Evolutionary conservation across 345 rosid species (phyloP).

Genomic region (Trapa bicornis): DNA sequence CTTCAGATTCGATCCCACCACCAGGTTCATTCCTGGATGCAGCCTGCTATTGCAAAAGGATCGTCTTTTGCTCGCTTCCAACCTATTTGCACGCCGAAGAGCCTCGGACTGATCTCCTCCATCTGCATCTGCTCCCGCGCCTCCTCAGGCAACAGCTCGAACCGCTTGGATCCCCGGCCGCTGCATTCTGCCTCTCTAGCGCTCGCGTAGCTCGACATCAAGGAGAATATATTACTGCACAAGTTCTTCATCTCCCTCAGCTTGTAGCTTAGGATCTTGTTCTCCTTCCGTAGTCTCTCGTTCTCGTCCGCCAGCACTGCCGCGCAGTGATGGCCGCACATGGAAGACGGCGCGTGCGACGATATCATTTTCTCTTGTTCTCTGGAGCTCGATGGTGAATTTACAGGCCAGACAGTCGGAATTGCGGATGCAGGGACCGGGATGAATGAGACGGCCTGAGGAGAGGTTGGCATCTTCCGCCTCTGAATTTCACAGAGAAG

Average conservation of each 20-base stretch:
- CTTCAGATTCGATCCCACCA: constrained; percentile 8
- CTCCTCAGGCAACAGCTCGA: not conserved
- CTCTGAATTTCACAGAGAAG: constrained; percentile 73
- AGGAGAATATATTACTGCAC: constrained; percentile 18
- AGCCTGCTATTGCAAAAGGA: not conserved
- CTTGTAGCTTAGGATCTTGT: constrained; percentile 19
- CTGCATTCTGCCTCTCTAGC: not conserved
- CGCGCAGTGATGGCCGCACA: constrained; percentile 11
- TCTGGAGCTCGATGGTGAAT: constrained; percentile 36
- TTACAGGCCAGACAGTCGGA: constrained; percentile 21
- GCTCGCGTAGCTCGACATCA: constrained; percentile 20
- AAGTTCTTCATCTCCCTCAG: constrained; percentile 23
- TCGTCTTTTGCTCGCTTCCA: constrained; percentile 12
- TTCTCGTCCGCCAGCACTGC: constrained; percentile 30
- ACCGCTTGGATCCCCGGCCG: not conserved
- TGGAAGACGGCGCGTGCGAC: constrained; percentile 10
- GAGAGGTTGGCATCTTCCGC: constrained; percentile 32
- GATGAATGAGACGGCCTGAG: not conserved
- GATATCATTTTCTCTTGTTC: constrained; percentile 18
- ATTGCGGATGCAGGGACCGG: constrained; percentile 8
- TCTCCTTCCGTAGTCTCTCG: constrained; percentile 32
- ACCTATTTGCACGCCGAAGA: constrained; percentile 17
- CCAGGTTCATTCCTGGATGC: not conserved
- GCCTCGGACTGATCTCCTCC: constrained; percentile 8
- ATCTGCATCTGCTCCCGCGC: not conserved